These are phyloP conservation scores for Phialocephala subalpina DNA, from an alignment of 2,329 filamentous ascomycete species.

Conservation along the genomic window DNA sequence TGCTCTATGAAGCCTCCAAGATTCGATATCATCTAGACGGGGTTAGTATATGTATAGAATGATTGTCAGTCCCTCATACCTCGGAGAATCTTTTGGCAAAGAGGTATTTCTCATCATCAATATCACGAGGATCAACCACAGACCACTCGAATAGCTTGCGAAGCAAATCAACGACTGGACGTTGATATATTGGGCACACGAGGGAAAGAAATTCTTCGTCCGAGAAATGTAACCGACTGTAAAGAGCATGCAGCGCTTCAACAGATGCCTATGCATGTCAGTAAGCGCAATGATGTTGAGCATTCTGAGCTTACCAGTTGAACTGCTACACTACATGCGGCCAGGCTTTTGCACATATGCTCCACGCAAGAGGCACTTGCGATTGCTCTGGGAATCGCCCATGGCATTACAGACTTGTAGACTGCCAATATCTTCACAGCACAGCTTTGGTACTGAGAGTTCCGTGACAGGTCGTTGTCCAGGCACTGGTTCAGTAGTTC, in stretches of 20 bases:
- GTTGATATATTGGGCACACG: slow-evolving; percentile 80
- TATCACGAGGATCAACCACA: slow-evolving; percentile 77
- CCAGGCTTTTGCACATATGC: slow-evolving; percentile 75
- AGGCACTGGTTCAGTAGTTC: slow-evolving; percentile 79
- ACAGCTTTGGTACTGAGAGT: slow-evolving; percentile 72
- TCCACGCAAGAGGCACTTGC: slow-evolving; percentile 74
- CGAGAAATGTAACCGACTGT: slow-evolving; percentile 75
- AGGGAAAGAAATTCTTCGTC: slow-evolving; percentile 82
- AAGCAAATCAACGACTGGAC: slow-evolving; percentile 75
- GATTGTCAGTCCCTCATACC: slow-evolving; percentile 55
- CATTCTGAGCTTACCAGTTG: slow-evolving; percentile 68
- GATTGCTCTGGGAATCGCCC: slow-evolving; percentile 87
- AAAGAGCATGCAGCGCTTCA: slow-evolving; percentile 85
- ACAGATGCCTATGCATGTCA: slow-evolving; percentile 68
- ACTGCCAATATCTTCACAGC: slow-evolving; percentile 80
- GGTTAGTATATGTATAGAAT: not conserved
- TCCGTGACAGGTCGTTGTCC: slow-evolving; percentile 67
- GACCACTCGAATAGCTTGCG: slow-evolving; percentile 83
- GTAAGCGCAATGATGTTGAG: slow-evolving; percentile 11
- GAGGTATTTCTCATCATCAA: slow-evolving; percentile 91
- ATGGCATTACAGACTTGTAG: slow-evolving; percentile 81
- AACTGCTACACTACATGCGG: slow-evolving; percentile 73
- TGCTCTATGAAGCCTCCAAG: slow-evolving; percentile 85
- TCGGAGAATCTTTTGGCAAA: slow-evolving; percentile 95
- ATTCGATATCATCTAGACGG: slow-evolving; percentile 77